These are phyloP conservation scores for Cutaneotrichosporon sp. DNA, from an alignment of 1,284 basidiomycete genomes.

Conservation along the genomic window DNA sequence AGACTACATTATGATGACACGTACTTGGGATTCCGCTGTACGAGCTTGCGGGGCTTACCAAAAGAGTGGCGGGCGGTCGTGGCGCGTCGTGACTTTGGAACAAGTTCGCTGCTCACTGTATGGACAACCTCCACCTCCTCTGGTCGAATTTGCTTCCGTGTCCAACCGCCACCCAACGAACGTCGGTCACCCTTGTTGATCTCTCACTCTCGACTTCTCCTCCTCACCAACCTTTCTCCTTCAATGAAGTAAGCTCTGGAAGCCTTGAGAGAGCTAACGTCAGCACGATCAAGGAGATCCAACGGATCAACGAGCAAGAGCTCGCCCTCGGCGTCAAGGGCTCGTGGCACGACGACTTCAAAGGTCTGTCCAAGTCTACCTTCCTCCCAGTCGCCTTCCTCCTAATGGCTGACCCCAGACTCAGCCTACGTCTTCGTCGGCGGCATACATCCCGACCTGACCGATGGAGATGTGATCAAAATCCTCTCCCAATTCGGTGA, in stretches of 20 bases:
- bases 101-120: not conserved
- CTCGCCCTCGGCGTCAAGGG: constrained; percentile 73
- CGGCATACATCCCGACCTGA: constrained; percentile 78
- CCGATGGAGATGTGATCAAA: constrained; percentile 95
- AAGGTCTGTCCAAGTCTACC: constrained; percentile 57
- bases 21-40: not conserved
- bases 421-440: constrained; percentile 94
- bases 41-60: no score
- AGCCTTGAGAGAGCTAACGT: not conserved
- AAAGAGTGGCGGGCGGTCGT: no score
- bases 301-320: constrained; percentile 87
- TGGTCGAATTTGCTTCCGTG: constrained; percentile 2
- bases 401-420: constrained; percentile 57
- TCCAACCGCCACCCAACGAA: constrained; percentile 8
- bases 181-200: constrained; percentile 1
- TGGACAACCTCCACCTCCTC: not conserved
- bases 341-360: constrained; percentile 99
- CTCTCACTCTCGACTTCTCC: not conserved
- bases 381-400: not conserved
- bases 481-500: constrained; percentile 98
- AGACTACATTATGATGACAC: not conserved
- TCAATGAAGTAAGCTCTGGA: constrained; percentile 28
- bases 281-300: constrained; percentile 89
- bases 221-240: not conserved
- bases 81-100: no score